Evolutionary conservation across 2,329 filamentous ascomycete genomes (phyloP), one percentile per base, ranked within the genome.

Genomic region (Trichoderma breve): DNA sequence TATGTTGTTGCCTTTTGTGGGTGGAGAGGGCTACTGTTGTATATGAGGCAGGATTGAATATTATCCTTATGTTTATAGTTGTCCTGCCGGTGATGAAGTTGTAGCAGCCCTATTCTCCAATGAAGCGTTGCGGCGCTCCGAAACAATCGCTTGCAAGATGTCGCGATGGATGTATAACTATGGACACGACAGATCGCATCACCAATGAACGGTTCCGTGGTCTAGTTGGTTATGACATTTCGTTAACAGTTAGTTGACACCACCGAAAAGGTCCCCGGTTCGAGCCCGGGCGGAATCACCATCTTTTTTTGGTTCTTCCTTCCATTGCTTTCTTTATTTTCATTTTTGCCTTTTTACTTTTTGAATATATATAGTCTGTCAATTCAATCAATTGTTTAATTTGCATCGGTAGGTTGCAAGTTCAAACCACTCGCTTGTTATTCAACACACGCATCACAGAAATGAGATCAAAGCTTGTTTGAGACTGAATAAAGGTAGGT

Each of bases 171-270:
- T 9, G 28, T 60, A 60, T 60, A 60, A 36, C 11, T 34, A 6
- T 6, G 6, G 5, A 47, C 3, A 6, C 1, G n/a, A 30, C 2
- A 1, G 0, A 7, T 24, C 18, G 51, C 9, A 43, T 57, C 58
- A 71, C 7, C 61, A 71, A 65, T 14, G 7, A 34, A 5, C 18
- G 70, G 70, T 72, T 69, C 65, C 70, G 70, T 72, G 65, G 70
- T 72, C 70, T 72, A 72, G 70, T 72, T 72, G 70, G 70, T 71
- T 69, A 72, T 72, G 70, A 69, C 70, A 72, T 72, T 69, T 72
- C 70, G 70, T 69, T 72, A 68, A 72, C 70, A 72, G 69, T 65
- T 47, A 15, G 62, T 71, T 71, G 61, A 71, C 69, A 51, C 69
- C 69, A 71, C 70, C 70, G 70, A 72, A 69, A 72, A 72, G 70